Base-by-base conservation (phyloP, 306 rosid genomes). In the Adenanthera pavonina region DNA sequence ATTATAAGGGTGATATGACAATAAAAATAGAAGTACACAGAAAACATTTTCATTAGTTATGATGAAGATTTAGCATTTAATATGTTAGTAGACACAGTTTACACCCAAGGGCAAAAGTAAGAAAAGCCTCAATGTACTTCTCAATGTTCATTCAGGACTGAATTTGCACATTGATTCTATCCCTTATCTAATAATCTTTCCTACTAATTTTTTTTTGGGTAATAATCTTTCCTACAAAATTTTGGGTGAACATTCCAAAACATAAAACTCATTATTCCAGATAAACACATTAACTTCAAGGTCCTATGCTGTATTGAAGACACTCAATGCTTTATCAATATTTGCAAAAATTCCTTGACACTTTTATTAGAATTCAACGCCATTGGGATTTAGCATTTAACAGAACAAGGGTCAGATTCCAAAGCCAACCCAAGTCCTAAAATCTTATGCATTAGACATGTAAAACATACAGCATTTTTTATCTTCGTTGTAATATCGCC, bases 391-490 rank as follows among this genome's bases (percentile, higher is more conserved):
- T 64, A 76, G 57, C 66, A 80, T 36, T 81, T 7, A 65, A 47
- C 33, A 80, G 57, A 80, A 40, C 49, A 80, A 53, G 46, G 75
- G 40, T 61, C 16, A 20, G 72, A 71, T 66, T 64, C 20, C 15
- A 71, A 43, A 3, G 64, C 40, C 40, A 73, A 43, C n/a, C 34
- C 71, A 74, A 49, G 8, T 34, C 62, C 38, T 56, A 38, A 40
- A 80, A 30, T 5, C 20, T 19, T 78, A 57, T 64, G 71, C 41
- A 41, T 54, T 43, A 66, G 15, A 69, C n/a, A 75, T 36, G 36
- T 36, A 83, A 80, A 90, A 75, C 99, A 82, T 73, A 95, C 99
- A 16, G 92, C 92, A 60, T 82, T 89, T 85, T 83, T 91, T 81
- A 95, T 91, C 65, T 59, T 59, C 15, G 65, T 59, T 8, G 65